Evolutionary conservation across 2,329 filamentous ascomycete species (phyloP), one percentile per base, ranked within the genome.

Genomic region (Periconia sp.): DNA sequence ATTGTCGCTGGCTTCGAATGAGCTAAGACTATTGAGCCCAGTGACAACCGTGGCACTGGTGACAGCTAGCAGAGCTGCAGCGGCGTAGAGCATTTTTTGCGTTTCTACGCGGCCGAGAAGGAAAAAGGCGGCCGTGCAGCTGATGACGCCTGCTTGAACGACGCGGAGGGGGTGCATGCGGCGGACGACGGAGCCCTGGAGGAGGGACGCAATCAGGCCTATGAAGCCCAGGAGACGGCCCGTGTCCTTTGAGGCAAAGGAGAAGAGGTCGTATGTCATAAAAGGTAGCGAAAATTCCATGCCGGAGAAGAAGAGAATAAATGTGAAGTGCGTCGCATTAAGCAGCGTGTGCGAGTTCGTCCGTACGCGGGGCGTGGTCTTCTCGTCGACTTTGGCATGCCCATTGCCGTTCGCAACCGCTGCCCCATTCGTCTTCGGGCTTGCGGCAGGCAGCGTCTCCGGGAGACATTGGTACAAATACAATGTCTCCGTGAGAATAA

Each of bases 221-320:
- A 99, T 89, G 70, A 88, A 94, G 5, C 94, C 92, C 2, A 99
- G 83, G 2, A 99, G 78, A 9, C 85, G 83, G 12, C 94, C 94
- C 54, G 95, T 95, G 38, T 89, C 82, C 30, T 84, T 82, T 1
- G 91, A 87, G 9, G 79, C 83, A 66, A 94, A 95, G 7, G 82
- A 81, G 69, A 97, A 97, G 31, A 99, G 82, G 39, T 96, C 92
- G 61, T 94, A 95, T 0, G 92, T 97, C 84, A 99, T 92, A 69
- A 99, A 99, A 0, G 94, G 92, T 3, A 99, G 81, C 1, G 91
- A 96, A 70, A 96, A 97, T 68, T 99, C 94, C 87, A 99, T 92
- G 48, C 94, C 94, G 2, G 90, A 96, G 73, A 99, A 99, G 73
- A 96, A 96, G 10, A 99, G 84, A 46, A 99, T 84, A 71, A 99